Evolutionary conservation across 805 yeast genomes (phyloP), one percentile per base, ranked within the genome.

Genomic region (Teunomyces atbi): DNA sequence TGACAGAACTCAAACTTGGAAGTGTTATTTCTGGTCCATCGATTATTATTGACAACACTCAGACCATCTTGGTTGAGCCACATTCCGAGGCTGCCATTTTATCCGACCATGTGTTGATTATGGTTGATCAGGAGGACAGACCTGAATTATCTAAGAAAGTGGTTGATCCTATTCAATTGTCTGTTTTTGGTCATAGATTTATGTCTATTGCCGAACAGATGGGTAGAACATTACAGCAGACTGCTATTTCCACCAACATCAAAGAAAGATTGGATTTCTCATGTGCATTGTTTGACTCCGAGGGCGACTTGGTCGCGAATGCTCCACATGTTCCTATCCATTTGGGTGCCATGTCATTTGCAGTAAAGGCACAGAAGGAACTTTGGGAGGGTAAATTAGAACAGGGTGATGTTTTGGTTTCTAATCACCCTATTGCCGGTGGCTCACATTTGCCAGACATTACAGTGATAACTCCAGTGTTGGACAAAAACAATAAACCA

Each of bases 401-500:
- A 47, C 64, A 65, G 10, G 77, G 76, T 5, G 77, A 73, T 55
- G 77, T 73, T 5, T 51, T 73, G 18, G 74, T 72, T 5, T 57
- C 73, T 6, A 73, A 73, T 50, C 76, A 71, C 51, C 77, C 76
- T 2, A 55, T 47, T 44, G 75, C 76, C 6, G 71, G 77, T 36
- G 73, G 78, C 18, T 56, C 73, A 33, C 71, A 74, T 62, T 59
- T 74, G 54, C 68, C 76, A 5, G 71, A 70, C 67, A 89, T 91
- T 52, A 91, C 97, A 0, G 95, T 91, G 10, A 83, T 92, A 38
- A 87, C 97, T 0, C 98, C 98, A 0, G 90, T 91, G 1, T 86
- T 89, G 59, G 73, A 73, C 23, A 49, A 55, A 16, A 50, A 57
- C 20, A 73, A 69, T 18, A 77, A 72, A 5, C 76, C 89, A 29